phyloP scores from a whole-genome alignment of 257 asterid species.

The Nicotiana attenuata region DNA sequence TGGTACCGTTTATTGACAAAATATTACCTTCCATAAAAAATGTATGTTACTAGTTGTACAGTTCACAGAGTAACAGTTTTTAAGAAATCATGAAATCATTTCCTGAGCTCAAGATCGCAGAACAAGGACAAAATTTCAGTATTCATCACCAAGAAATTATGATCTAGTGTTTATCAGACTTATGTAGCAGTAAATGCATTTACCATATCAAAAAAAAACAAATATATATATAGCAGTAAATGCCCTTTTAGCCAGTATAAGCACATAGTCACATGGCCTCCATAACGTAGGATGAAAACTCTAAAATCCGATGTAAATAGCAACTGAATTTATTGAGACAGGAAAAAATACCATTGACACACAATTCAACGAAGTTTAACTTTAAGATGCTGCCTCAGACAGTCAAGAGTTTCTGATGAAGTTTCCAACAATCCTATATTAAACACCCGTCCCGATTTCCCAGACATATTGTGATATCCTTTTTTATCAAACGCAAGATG shows the following conservation, averaged over 20 bases:
- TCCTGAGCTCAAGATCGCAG: conserved; percentile 1
- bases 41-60: not conserved
- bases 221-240: not conserved
- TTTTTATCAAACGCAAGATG: not conserved
- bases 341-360: not conserved
- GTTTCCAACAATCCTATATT: not conserved
- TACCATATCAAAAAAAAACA: too few relatives aligned
- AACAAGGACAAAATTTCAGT: not conserved
- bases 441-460: not conserved
- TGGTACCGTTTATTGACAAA: not conserved
- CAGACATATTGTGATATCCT: not conserved
- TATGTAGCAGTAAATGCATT: too few relatives aligned
- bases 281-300: not conserved
- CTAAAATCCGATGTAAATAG: not conserved
- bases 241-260: not conserved
- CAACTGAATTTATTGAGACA: not conserved
- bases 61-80: not conserved
- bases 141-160: conserved; percentile 5
- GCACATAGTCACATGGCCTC: not conserved
- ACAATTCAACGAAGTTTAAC: conserved; percentile 5
- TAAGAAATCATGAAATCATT: not conserved
- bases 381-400: not conserved
- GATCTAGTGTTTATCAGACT: not conserved
- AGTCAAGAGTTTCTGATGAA: not conserved
- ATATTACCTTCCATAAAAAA: not conserved